Conservation (phyloP, 371 early-diverging fungal genomes). For the Gilbertella persicaria region DNA sequence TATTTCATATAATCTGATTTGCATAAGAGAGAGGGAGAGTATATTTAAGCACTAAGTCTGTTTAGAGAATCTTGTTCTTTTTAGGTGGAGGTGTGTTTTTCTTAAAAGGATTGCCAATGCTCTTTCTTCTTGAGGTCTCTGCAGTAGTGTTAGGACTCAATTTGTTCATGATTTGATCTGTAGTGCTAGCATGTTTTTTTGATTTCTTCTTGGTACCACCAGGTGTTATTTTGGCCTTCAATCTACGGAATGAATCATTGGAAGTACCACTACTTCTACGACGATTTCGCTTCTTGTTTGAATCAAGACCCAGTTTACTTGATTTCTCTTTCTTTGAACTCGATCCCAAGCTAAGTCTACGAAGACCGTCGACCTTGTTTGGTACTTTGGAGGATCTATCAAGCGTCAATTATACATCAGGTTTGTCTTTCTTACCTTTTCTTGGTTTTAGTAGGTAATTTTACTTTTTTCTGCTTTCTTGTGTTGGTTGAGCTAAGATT, state of each 20-base stretch:
- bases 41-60: neutral
- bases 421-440: neutral
- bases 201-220: neutral
- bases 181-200: neutral
- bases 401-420: neutral
- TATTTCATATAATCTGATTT: neutral
- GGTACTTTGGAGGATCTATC: neutral
- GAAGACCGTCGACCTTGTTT: too few relatives aligned
- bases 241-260: neutral
- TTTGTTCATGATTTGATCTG: neutral
- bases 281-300: neutral
- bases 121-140: neutral
- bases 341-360: neutral
- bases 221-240: neutral
- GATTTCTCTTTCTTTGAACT: neutral
- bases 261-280: neutral
- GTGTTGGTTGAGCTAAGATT: neutral
- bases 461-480: neutral
- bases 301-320: neutral
- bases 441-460: neutral
- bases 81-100: neutral
- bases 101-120: neutral
- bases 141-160: neutral
- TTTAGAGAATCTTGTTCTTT: neutral
- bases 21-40: neutral